These are phyloP conservation scores for Amyloporia xantha DNA, from an alignment of 768 basidiomycete species.

Conservation along the genomic window DNA sequence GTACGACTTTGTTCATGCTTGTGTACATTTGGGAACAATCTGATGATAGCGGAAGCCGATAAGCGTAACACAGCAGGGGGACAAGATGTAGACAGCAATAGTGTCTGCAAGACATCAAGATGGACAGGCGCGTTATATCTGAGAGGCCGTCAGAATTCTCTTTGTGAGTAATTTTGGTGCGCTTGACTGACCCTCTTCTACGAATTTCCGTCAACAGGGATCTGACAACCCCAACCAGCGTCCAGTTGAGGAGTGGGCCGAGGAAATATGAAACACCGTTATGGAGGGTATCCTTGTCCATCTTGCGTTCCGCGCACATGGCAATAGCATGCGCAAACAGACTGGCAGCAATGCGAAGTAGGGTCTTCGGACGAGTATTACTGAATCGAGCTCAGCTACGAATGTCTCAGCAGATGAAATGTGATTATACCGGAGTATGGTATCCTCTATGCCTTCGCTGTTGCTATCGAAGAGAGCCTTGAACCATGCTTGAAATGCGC, in stretches of 20 bases:
- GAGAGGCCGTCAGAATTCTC: background rate
- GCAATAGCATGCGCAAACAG: constrained; percentile 60
- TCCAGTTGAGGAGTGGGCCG: constrained; percentile 71
- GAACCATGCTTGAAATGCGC: constrained; percentile 46
- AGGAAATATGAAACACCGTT: constrained; percentile 78
- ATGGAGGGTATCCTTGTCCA: constrained; percentile 60
- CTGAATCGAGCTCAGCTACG: too few species aligned
- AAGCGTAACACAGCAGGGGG: constrained; percentile 61
- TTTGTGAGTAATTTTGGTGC: background rate
- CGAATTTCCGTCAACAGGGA: constrained; percentile 56
- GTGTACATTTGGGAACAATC: constrained; percentile 34
- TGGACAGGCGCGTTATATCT: constrained; percentile 46
- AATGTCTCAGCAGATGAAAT: background rate
- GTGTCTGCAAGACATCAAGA: constrained; percentile 58
- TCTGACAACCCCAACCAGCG: constrained; percentile 66
- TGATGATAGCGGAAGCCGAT: constrained; percentile 51
- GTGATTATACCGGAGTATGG: constrained; percentile 39
- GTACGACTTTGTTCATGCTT: constrained; percentile 23
- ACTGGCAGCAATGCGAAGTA: constrained; percentile 62
- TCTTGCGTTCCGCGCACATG: constrained; percentile 39
- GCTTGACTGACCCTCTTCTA: constrained; percentile 42
- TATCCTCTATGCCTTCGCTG: constrained; percentile 82
- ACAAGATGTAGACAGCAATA: constrained; percentile 58
- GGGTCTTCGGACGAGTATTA: constrained; percentile 60
- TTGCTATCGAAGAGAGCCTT: constrained; percentile 72